Percentiles rank a stretch among this genome's conserved stretches.
phyloP scores from a whole-genome alignment of 495 filamentous ascomycete species.

The Penicillium atrosanguineum region DNA sequence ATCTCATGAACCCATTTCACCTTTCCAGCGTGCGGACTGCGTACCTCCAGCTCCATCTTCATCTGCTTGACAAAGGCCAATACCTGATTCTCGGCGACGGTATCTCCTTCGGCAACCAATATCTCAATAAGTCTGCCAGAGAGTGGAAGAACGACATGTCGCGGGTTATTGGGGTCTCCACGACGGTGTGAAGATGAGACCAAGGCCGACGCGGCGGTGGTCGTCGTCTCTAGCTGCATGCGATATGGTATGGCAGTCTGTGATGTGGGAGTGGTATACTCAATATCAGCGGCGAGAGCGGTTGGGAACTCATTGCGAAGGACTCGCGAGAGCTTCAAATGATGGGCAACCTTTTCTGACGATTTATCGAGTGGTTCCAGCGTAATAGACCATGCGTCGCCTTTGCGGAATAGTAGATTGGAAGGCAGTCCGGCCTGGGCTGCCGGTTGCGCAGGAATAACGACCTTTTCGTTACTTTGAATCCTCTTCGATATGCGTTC shows the following conservation, averaged over 20 bases:
- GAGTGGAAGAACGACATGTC: conserved; percentile 57
- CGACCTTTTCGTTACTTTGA: not conserved
- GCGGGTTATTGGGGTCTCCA: conserved; percentile 48
- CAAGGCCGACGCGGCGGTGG: conserved; percentile 46
- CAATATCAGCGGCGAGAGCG: conserved; percentile 51
- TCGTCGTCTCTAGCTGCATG: conserved; percentile 46
- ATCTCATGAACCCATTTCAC: conserved; percentile 56
- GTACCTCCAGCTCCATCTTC: conserved; percentile 66
- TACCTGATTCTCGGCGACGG: conserved; percentile 50
- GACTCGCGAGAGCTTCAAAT: conserved; percentile 52
- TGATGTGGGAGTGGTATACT: conserved; percentile 47
- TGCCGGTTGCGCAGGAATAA: conserved; percentile 4
- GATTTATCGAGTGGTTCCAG: conserved; percentile 33
- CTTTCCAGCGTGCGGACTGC: conserved; percentile 45
- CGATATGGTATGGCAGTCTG: conserved; percentile 34
- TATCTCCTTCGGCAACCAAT: conserved; percentile 52
- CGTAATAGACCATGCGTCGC: conserved; percentile 55
- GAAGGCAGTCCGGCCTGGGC: conserved; percentile 23
- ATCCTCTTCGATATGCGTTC: conserved; percentile 20
- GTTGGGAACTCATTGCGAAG: conserved; percentile 58
- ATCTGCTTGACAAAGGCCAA: conserved; percentile 65
- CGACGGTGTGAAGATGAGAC: conserved; percentile 48
- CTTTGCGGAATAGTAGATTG: conserved; percentile 50
- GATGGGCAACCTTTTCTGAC: conserved; percentile 27
- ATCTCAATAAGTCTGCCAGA: conserved; percentile 59